Evolutionary conservation across 306 rosid genomes (phyloP), one percentile per base, ranked within the genome.

Genomic region (Comarum palustre): DNA sequence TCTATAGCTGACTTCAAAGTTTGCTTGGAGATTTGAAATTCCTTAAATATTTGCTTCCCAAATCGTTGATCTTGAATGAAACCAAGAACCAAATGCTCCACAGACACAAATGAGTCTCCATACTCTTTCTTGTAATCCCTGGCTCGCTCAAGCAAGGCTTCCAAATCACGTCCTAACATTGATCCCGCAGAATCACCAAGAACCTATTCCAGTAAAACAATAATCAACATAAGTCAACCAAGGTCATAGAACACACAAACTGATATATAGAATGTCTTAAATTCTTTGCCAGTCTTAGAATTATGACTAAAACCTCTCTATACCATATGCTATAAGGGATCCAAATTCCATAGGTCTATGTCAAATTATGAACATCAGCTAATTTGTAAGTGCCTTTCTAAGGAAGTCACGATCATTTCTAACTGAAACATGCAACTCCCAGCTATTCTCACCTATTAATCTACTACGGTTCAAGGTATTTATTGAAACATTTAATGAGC

Each of bases 131-230:
- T 94, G 82, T 78, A 78, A 38, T 88, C 97, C 80, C 97, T 91
- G 63, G 97, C 91, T 84, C 93, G 91, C 75, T 88, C 93, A 84
- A 94, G 66, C 80, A 94, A 79, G 63, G 87, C 99, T 81, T 94
- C 99, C 89, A 94, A 87, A 81, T 95, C 96, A 79, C 97, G 97
- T 74, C 99, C 99, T 69, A 95, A 77, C 92, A 95, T 87, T 59
- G 99, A 80, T 22, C 99, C 97, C 66, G 78, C 77, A 47, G 95
- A 78, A 59, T 94, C 97, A 69, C 97, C 96, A 46, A 91, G 75
- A 76, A 94, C 96, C 99, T 94, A 66, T 68, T 22, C 54, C 19
- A 45, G 75, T 67, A 25, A 67, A 15, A 82, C 73, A 75, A 27
- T 75, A 12, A 68, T 20, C 34, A 65, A 63, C 57, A 73, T 46